Base-by-base conservation (phyloP, 2,329 filamentous ascomycete species). In the Colletotrichum navitas region DNA sequence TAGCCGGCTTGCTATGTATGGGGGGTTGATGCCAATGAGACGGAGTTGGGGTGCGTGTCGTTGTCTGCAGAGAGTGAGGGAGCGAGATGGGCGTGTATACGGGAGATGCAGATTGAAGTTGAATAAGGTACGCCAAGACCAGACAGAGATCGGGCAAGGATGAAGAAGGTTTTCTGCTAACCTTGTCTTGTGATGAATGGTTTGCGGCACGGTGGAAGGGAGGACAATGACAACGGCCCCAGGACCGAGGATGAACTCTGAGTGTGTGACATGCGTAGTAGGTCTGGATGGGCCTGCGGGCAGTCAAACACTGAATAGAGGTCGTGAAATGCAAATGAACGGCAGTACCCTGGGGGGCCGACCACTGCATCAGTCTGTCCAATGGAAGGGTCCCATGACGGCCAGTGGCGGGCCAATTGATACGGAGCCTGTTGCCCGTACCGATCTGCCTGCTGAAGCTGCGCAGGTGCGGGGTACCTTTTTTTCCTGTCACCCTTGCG, bases 391-490 rank as follows among this genome's bases (percentile, higher is more conserved):
- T 18, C 14, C 51, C 32, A 18, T 21, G 34, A 14, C 43, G 43
- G n/a, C 51, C 51, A 63, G 32, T 18, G 36, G 62, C 58, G 64
- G 64, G 26, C 68, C 58, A 68, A 52, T 52, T 52, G 36, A 36
- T 26, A n/a, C 65, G 64, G 36, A 16, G 58, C 24, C 51, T 68
- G 51, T 71, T 47, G 58, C 58, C 58, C 68, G 34, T 71, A 34
- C 59, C 43, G 54, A 70, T 70, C 63, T 56, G 11, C 39, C 39
- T 21, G 16, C 52, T 34, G 32, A 55, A 64, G 29, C 18, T 29
- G 12, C 39, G 32, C 54, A 41, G 65, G 69, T 72, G 69, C 69
- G 69, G 69, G 69, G 69, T 69, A 69, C 68, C 43, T 55, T 26
- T 49, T 52, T 52, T 36, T 36, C 52, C 21, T 47, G 29, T 29